Conservation (phyloP, 1,139 yeast genomes). For the Pichia sp. region DNA sequence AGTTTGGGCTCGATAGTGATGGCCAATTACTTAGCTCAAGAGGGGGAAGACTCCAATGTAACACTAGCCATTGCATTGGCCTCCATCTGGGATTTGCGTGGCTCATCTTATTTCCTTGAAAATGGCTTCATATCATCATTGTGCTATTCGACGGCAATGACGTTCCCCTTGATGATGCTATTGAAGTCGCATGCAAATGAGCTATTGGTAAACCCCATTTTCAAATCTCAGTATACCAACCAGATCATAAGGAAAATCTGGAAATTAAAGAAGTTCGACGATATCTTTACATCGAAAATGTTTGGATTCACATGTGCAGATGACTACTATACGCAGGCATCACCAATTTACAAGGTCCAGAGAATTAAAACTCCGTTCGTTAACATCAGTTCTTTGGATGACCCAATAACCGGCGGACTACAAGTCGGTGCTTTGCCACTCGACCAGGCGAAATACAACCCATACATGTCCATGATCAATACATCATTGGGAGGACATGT, state of each 20-base stretch:
- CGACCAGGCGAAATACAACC: slow-evolving; percentile 59
- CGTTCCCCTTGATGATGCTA: slow-evolving; percentile 59
- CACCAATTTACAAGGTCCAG: slow-evolving; percentile 56
- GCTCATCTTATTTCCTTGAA: slow-evolving; percentile 49
- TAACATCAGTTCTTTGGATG: slow-evolving; percentile 70
- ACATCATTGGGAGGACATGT: slow-evolving; percentile 88
- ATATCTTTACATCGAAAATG: slow-evolving; percentile 63
- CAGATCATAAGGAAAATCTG: slow-evolving; percentile 18
- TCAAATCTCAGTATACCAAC: slow-evolving; percentile 30
- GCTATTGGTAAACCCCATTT: slow-evolving; percentile 40
- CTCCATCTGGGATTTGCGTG: slow-evolving; percentile 80
- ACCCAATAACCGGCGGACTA: slow-evolving; percentile 67
- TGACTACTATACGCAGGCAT: slow-evolving; percentile 70
- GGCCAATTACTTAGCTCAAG: slow-evolving; percentile 75
- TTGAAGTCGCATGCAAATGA: slow-evolving; percentile 59
- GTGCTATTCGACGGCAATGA: slow-evolving; percentile 63
- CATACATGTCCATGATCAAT: slow-evolving; percentile 60
- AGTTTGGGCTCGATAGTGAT: slow-evolving; percentile 85
- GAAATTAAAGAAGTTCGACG: slow-evolving; percentile 61
- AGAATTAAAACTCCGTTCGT: slow-evolving; percentile 64
- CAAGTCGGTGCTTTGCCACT: slow-evolving; percentile 53
- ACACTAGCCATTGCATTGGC: slow-evolving; percentile 67
- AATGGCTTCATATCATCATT: slow-evolving; percentile 55
- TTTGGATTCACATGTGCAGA: slow-evolving; percentile 67
- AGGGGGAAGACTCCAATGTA: slow-evolving; percentile 50